Evolutionary conservation across 192 early-diverging fungal species (phyloP), one percentile per base, ranked within the genome.

Genomic region (Haplosporangium gracile): DNA sequence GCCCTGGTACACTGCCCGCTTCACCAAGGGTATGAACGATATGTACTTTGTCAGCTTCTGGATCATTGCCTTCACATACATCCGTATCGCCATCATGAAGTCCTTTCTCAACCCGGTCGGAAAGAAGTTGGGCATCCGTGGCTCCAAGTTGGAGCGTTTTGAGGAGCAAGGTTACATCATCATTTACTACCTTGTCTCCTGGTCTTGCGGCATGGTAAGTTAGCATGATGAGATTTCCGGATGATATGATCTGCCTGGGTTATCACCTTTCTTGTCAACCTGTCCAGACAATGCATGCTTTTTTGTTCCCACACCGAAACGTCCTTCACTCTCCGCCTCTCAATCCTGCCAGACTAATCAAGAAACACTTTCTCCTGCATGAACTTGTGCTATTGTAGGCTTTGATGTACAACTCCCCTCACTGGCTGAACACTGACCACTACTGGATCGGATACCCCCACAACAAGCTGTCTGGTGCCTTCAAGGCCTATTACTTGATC

Each of bases 371-470:
- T 65, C 10, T 65, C 42, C 68, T 77, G 24, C 74, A 34, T 70
- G 75, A 20, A 39, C 24, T 34, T 4, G 13, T 16, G 24, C 29
- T 26, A 68, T 70, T 34, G 8, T 87, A 93, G 90, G 89, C 91
- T 74, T 88, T 95, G 70, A 94, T 95, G 93, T 92, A 91, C 75
- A 77, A 93, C 68, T 87, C 88, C 36, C 93, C 94, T 47, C 86
- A 95, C 83, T 96, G 95, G 95, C 89, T 95, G 85, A 92, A 94
- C 84, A 94, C 93, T 13, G 53, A 87, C 22, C 85, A 94, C 10
- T 95, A 89, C 84, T 95, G 95, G 94, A 91, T 92, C 34, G 91
- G 89, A 72, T 95, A 95, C 72, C 95, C 95, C 2, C 95, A 96
- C 81, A 74, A 82, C 68, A 85, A 91, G 63, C 81, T 94, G 71